A percentile compares a stretch with the other conserved stretches of the same genome.
Evolutionary conservation across 163 green algal genomes (phyloP).

Genomic region (Smithsoniella earleae): DNA sequence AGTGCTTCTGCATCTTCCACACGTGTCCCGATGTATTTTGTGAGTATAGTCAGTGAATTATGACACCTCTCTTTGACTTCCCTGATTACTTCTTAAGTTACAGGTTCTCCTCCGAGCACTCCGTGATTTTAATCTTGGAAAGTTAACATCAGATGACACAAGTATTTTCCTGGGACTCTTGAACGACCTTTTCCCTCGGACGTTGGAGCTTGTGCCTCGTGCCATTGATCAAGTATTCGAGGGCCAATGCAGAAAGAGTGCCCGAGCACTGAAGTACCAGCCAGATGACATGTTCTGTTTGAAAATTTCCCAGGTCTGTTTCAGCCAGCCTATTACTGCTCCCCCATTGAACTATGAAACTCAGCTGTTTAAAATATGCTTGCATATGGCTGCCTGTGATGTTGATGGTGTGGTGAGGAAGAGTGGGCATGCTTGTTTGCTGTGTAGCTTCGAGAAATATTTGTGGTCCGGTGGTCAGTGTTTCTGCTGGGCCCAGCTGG

Average conservation of each 20-base stretch:
- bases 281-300: conserved; percentile 78
- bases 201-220: conserved; percentile 70
- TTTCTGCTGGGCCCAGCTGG: conserved; percentile 84
- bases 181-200: conserved; percentile 88
- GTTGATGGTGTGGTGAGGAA: too few relatives aligned
- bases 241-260: conserved; percentile 61
- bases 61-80: too few relatives aligned
- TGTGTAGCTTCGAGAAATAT: conserved; percentile 88
- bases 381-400: too few relatives aligned
- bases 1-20: too few relatives aligned
- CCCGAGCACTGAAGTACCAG: conserved; percentile 73
- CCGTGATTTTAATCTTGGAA: conserved; percentile 92
- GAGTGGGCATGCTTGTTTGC: too few relatives aligned
- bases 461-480: conserved; percentile 83
- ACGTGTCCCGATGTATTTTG: too few relatives aligned
- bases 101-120: conserved; percentile 79
- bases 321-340: not conserved
- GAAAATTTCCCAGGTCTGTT: conserved; percentile 57
- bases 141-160: conserved; percentile 83
- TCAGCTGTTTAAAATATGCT: too few relatives aligned
- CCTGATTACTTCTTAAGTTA: too few relatives aligned
- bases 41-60: too few relatives aligned
- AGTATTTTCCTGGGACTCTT: conserved; percentile 86
- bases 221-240: conserved; percentile 74
- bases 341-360: not conserved